These are phyloP conservation scores for Zymoseptoria ardabiliae DNA, from an alignment of 2,329 filamentous ascomycete species.

Conservation along the genomic window DNA sequence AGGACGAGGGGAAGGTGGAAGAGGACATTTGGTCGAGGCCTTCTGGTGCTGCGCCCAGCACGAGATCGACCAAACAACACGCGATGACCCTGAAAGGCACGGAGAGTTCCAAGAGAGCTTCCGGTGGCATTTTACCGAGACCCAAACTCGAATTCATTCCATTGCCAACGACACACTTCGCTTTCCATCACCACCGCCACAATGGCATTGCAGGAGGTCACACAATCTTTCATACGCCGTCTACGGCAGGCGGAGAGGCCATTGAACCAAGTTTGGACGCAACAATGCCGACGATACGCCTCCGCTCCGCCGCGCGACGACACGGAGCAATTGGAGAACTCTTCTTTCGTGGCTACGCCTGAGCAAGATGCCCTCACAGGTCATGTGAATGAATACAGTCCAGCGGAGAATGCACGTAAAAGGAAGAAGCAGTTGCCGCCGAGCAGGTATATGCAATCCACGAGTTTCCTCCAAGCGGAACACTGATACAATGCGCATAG, in stretches of 20 bases:
- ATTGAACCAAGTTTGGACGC: constrained; percentile 14
- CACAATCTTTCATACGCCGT: constrained; percentile 23
- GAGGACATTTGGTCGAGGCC: background rate
- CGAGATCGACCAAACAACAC: background rate
- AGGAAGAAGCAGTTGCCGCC: constrained; percentile 41
- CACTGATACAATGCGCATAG: constrained; percentile 39
- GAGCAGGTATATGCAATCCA: constrained; percentile 43
- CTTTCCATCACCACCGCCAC: constrained; percentile 5
- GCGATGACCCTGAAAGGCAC: background rate
- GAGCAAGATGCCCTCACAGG: constrained; percentile 33
- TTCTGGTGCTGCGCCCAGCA: background rate
- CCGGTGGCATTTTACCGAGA: background rate
- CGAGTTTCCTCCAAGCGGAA: background rate
- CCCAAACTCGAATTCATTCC: background rate
- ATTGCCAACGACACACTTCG: background rate
- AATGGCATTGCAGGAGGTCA: constrained; percentile 30
- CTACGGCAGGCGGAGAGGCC: constrained; percentile 16
- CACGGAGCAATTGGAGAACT: constrained; percentile 38
- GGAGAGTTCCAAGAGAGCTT: background rate
- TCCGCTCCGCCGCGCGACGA: constrained; percentile 25
- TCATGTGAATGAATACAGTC: constrained; percentile 34
- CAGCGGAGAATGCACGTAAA: constrained; percentile 34
- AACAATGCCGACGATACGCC: constrained; percentile 26
- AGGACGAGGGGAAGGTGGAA: background rate
- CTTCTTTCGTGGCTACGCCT: constrained; percentile 25